Evolutionary conservation across 2,329 filamentous ascomycete species (phyloP), one percentile per base, ranked within the genome.

Genomic region (Epichloe typhina): DNA sequence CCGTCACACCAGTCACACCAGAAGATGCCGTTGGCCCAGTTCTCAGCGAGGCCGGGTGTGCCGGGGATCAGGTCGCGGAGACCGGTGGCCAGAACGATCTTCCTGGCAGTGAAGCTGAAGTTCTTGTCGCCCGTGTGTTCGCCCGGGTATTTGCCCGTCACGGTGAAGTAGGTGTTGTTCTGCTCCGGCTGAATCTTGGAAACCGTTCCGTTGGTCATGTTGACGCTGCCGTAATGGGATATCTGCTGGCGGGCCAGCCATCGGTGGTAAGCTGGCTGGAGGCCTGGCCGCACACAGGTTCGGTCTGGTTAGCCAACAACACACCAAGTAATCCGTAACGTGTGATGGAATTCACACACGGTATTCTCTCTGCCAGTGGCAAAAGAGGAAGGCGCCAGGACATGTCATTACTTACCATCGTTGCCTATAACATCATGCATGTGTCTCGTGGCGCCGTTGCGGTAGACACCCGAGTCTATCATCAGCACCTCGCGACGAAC

Each of bases 1-100:
- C 79, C 79, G 58, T 83, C 79, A 54, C 79, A 83, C 79, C 79
- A 83, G 0, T 78, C 77, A 50, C 79, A 83, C 77, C 79, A 82
- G 64, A 66, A 82, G 48, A 82, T 73, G 5, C 79, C 80, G 52
- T 75, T 69, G 46, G 76, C 78, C 72, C 75, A 83, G 57, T 72
- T 74, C 50, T 79, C 73, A 7, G 55, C 35, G 0, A 82, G 50
- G 0, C 80, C 79, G 0, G 79, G 77, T 0, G 77, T 81, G 0
- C 52, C 21, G 1, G 80, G 77, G 2, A 83, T 63, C 23, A 77
- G 59, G 56, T 82, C 79, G 6, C 63, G 64, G 19, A 83, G 62
- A 5, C 79, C 80, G 0, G 78, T 82, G 21, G 70, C 79, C 3
- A 83, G 70, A 36, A 83, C 65, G 37, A 83, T 59, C 57, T 78